Evolutionary conservation across 371 early-diverging fungal genomes (phyloP).

Genomic region (Neoconidiobolus thromboides): DNA sequence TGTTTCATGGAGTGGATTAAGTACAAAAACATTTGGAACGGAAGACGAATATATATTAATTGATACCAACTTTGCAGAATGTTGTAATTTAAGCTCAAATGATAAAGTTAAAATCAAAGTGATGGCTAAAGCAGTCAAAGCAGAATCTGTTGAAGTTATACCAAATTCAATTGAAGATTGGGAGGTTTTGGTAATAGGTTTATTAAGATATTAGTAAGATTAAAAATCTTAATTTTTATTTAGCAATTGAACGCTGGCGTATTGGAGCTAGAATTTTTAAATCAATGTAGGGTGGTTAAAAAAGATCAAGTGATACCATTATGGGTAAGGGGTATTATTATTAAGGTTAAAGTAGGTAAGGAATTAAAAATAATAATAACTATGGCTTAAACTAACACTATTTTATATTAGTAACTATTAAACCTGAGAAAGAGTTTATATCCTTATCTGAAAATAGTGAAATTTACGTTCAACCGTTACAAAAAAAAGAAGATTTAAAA

Average conservation of each 20-base stretch:
- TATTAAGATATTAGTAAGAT: not conserved
- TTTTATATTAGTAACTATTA: conserved; percentile 24
- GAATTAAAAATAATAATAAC: not conserved
- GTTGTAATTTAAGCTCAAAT: not conserved
- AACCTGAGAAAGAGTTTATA: conserved; percentile 28
- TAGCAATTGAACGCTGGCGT: conserved; percentile 64
- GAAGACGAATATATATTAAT: not conserved
- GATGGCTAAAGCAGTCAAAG: conserved; percentile 8
- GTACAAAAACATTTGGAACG: not conserved
- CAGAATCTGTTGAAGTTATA: conserved; percentile 48
- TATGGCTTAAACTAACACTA: not conserved
- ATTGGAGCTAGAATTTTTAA: conserved; percentile 55
- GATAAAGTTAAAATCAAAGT: not conserved
- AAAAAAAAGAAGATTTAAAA: conserved; percentile 13
- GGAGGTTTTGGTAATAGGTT: conserved; percentile 50
- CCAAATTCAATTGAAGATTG: conserved; percentile 68
- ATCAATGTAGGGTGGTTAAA: conserved; percentile 52
- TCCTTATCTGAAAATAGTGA: conserved; percentile 45
- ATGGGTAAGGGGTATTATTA: conserved; percentile 47
- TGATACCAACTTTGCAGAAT: not conserved
- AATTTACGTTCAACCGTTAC: conserved; percentile 65
- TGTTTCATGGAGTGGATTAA: not conserved
- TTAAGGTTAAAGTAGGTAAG: conserved; percentile 26
- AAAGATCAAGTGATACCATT: conserved; percentile 41
- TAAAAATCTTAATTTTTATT: not conserved